Conservation (phyloP, 106 monocot genomes). For the Phalaenopsis aphrodite region DNA sequence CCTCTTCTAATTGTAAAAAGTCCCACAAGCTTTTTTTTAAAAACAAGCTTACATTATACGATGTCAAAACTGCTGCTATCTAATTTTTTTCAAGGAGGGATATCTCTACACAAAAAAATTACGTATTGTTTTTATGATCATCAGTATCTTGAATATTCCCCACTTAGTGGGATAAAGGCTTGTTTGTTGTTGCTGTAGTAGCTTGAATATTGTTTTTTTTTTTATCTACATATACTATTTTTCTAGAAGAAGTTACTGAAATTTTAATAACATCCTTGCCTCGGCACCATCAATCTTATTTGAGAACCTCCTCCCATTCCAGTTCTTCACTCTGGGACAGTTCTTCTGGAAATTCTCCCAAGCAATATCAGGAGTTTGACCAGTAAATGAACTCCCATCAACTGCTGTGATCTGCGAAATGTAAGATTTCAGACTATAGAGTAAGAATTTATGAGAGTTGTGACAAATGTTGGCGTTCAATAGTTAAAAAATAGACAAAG, state of each 20-base stretch:
- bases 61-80: neutral
- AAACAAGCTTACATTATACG: neutral
- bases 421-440: neutral
- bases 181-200: too few species aligned
- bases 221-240: neutral
- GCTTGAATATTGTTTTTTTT: neutral
- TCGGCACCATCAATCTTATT: conserved; percentile 72
- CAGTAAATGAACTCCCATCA: conserved; percentile 61
- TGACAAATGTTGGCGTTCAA: neutral
- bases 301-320: conserved; percentile 53
- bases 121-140: too few species aligned
- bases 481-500: neutral
- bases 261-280: conserved; percentile 32
- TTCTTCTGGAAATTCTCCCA: conserved; percentile 73
- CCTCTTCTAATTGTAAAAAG: neutral
- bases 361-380: conserved; percentile 79
- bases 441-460: neutral
- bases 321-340: conserved; percentile 46
- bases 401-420: conserved; percentile 44
- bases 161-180: too few species aligned
- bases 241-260: neutral
- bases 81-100: neutral
- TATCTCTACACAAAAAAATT: neutral
- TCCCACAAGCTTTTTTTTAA: neutral
- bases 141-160: neutral